Base-by-base conservation (phyloP, 1,139 yeast genomes). In the Schizosaccharomyces versatilis region DNA sequence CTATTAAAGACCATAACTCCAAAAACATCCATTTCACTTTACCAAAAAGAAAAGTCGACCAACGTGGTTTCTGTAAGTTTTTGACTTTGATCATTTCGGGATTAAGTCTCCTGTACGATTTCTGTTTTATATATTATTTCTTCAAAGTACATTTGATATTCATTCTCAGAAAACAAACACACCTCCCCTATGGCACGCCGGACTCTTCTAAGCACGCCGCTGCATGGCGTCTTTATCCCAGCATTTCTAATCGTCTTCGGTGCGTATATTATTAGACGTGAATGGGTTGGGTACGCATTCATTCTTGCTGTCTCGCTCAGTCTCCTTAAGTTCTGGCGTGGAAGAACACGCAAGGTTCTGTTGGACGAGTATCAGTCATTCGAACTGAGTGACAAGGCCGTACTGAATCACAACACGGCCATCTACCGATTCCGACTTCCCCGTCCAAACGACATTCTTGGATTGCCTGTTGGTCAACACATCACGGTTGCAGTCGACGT, bases 391-490 rank as follows among this genome's bases (percentile, higher is more conserved):
- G 79, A 81, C 66, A 88, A 84, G 71, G 80, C 82, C 14, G 75
- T 79, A 52, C 72, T 90, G 19, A 76, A 85, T 44, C 94, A 84
- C 67, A 86, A 88, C 68, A 75, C 95, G 12, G 85, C 93, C 55
- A 71, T 85, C 40, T 62, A 62, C 54, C 76, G 93, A 65, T 86
- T 90, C 65, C 88, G 84, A 2, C 76, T 90, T 62, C 95, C 95
- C 55, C 74, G 75, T 59, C 73, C 81, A 44, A 73, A 78, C 54
- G 93, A 84, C 66, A 73, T 79, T 54, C 75, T 90, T 59, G 96
- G 96, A 7, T 75, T 90, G 62, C 97, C 97, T 56, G 83, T 86
- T 65, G 98, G 98, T 56, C 97, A 90, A 64, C 64, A 63, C 54
- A 59, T 63, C 47, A 76, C 84, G 52, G 79, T 84, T 63, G 78